Conservation (phyloP, 768 basidiomycete genomes). For the Omphalotus guepiniiformis region DNA sequence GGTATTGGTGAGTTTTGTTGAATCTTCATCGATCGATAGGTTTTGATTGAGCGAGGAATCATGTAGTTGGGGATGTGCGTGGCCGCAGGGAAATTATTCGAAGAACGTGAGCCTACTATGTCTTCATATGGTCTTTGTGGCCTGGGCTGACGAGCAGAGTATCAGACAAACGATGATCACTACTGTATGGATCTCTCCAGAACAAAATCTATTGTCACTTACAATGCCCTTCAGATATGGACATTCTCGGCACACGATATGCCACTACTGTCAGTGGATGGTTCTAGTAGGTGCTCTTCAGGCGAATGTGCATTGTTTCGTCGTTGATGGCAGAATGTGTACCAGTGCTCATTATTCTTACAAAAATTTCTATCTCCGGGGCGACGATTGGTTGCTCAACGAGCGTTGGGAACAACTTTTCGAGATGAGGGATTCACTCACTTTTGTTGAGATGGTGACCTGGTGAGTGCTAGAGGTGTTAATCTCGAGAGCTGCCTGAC, state of each 20-base stretch:
- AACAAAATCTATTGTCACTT: neutral
- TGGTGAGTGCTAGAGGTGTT: conserved; percentile 49
- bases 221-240: conserved; percentile 29
- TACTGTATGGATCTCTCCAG: conserved; percentile 36
- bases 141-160: neutral
- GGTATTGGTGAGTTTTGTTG: conserved; percentile 37
- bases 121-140: neutral
- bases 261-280: conserved; percentile 44
- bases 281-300: conserved; percentile 35
- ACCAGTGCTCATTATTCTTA: conserved; percentile 50
- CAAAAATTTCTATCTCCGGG: conserved; percentile 63
- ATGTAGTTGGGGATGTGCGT: conserved; percentile 56
- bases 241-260: conserved; percentile 38
- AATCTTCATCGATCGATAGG: neutral
- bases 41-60: neutral
- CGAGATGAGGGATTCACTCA: conserved; percentile 45
- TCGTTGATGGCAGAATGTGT: conserved; percentile 16
- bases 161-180: conserved; percentile 41
- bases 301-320: neutral
- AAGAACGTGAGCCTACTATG: conserved; percentile 35
- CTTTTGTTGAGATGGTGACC: conserved; percentile 64
- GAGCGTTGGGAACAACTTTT: conserved; percentile 72
- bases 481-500: neutral
- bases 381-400: conserved; percentile 64
- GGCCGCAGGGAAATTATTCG: conserved; percentile 45